Evolutionary conservation across 164 flowering plant genomes (phyloP).

Genomic region (Cinnamomum micranthum): DNA sequence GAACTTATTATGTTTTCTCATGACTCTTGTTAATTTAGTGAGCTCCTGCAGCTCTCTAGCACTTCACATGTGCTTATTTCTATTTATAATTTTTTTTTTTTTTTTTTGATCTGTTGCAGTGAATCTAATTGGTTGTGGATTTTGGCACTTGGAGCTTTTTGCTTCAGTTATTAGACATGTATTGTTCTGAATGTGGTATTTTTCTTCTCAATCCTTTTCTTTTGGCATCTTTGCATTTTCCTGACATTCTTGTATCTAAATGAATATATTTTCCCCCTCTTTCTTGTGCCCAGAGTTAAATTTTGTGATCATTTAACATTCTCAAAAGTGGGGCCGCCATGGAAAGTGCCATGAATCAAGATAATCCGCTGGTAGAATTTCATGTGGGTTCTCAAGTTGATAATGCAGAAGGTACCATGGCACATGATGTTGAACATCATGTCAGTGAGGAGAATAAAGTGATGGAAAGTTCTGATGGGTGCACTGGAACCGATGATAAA

Average conservation of each 20-base stretch:
- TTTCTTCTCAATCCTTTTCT: neutral
- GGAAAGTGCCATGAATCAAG: slow-evolving; percentile 1
- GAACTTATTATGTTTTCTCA: neutral
- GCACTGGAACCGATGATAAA: slow-evolving; percentile 9
- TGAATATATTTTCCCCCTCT: neutral
- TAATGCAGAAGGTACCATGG: neutral
- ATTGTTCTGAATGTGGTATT: neutral
- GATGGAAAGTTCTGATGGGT: slow-evolving; percentile 13
- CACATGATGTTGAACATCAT: slow-evolving; percentile 4
- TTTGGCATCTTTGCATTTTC: neutral
- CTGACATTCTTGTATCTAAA: neutral
- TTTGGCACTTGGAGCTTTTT: neutral
- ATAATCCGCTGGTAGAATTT: neutral
- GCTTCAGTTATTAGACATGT: neutral
- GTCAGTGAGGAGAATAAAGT: slow-evolving; percentile 7
- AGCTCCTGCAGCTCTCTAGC: neutral
- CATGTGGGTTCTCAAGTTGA: neutral
- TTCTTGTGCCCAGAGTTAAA: neutral
- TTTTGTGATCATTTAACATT: neutral
- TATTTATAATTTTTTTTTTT: neutral
- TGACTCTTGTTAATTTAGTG: neutral
- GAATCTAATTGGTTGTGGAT: neutral
- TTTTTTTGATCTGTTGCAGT: neutral
- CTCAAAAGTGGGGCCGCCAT: neutral
- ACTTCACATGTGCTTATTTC: neutral